Percentiles rank a stretch among this genome's conserved stretches.
These are phyloP conservation scores for Echinosophora koreensis DNA, from an alignment of 306 rosid genomes.

Conservation along the genomic window DNA sequence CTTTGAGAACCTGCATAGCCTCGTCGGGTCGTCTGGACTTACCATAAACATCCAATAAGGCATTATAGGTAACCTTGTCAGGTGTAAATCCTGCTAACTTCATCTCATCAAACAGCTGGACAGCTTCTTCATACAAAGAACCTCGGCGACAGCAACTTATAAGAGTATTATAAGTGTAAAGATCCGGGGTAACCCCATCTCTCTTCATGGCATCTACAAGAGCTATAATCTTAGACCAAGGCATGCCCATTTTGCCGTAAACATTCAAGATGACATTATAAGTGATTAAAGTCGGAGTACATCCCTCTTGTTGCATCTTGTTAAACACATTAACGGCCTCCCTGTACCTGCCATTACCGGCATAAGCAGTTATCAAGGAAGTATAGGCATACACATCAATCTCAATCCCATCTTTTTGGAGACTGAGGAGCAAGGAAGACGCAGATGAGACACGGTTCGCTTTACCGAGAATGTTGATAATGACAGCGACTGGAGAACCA, in stretches of 20 bases:
- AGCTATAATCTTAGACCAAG: slow-evolving; percentile 71
- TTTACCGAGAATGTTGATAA: slow-evolving; percentile 76
- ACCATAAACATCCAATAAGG: slow-evolving; percentile 90
- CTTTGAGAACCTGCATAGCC: slow-evolving; percentile 81
- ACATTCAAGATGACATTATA: slow-evolving; percentile 82
- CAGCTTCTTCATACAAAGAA: slow-evolving; percentile 78
- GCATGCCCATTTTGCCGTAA: slow-evolving; percentile 93
- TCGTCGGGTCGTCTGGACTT: slow-evolving; percentile 81
- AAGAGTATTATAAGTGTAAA: slow-evolving; percentile 84
- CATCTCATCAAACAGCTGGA: slow-evolving; percentile 66
- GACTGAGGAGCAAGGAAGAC: slow-evolving; percentile 58
- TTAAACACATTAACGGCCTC: slow-evolving; percentile 76
- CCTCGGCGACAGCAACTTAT: slow-evolving; percentile 82
- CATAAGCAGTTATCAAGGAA: slow-evolving; percentile 76
- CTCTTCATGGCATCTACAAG: slow-evolving; percentile 68
- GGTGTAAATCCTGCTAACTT: slow-evolving; percentile 67
- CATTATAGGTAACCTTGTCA: slow-evolving; percentile 84
- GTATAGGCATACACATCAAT: slow-evolving; percentile 88
- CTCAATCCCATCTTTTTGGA: slow-evolving; percentile 61
- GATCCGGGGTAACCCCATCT: slow-evolving; percentile 74
- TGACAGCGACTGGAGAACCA: slow-evolving; percentile 67
- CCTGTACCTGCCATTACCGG: slow-evolving; percentile 71
- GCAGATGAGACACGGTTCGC: slow-evolving; percentile 70
- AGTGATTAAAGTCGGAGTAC: slow-evolving; percentile 75
- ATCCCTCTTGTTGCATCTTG: slow-evolving; percentile 80